Evolutionary conservation across 345 rosid genomes (phyloP), one percentile per base, ranked within the genome.

Genomic region (Iberis pinnata): DNA sequence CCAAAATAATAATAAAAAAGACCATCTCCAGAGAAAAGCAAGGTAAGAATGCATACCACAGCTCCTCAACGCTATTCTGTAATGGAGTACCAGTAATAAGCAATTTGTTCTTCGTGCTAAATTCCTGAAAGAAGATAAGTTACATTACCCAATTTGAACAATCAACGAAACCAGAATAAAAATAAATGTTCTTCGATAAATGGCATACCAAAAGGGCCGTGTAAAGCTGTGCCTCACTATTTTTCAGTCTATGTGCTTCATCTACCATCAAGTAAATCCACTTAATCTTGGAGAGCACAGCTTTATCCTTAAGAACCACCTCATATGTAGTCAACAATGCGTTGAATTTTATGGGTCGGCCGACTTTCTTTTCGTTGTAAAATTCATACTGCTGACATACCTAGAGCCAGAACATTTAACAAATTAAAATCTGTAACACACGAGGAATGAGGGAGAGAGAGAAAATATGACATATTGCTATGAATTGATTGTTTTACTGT

Each of bases 241-340:
- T 93, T 76, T 93, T 93, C 70, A 93, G 74, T 73, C 99, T 79
- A 61, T 93, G 99, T 66, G 99, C 99, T 74, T 93, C 97, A 75
- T 93, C 99, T 66, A 93, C 99, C 99, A 93, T 93, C 64, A 83
- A 60, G 75, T 93, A 93, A 73, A 71, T 81, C 99, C 99, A 93
- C 79, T 75, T 93, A 58, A 93, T 83, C 82, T 79, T 93, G 47
- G 97, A 88, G 39, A 93, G 94, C 47, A 86, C 80, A 45, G 80
- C 84, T 65, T 93, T 93, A 58, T 93, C 99, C 75, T 93, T 93
- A 49, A 93, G 78, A 57, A 93, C 90, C 35, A 93, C 99, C 77
- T 93, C 99, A 71, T 93, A 93, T 3, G 97, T 93, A 41, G 99
- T 88, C 81, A 93, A 68, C 55, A 93, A 74, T 3, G 95, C 46